phyloP scores from a whole-genome alignment of 202 grass and related monocot genomes.

The Digitaria exilis region DNA sequence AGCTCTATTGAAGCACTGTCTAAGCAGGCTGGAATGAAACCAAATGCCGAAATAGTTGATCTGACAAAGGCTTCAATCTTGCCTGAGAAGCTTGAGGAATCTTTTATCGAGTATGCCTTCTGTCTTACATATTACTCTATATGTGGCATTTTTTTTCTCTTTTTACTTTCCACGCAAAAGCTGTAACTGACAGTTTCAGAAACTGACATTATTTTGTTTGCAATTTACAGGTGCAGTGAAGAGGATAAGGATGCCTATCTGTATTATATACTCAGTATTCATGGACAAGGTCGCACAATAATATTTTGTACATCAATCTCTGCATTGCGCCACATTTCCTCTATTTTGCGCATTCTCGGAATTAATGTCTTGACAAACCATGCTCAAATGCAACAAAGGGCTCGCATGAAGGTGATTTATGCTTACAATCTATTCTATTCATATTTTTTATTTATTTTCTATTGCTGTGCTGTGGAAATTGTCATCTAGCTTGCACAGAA shows the following conservation, averaged over 20 bases:
- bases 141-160: constrained; percentile 7
- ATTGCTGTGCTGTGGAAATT: constrained; percentile 11
- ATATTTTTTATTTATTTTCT: constrained; percentile 9
- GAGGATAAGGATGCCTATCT: constrained; percentile 95
- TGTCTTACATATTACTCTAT: background rate
- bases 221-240: constrained; percentile 73
- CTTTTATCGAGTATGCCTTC: constrained; percentile 84
- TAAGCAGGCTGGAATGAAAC: constrained; percentile 90
- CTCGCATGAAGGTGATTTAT: constrained; percentile 90
- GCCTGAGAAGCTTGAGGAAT: constrained; percentile 95
- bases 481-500: constrained; percentile 3
- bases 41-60: constrained; percentile 88
- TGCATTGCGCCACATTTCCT: constrained; percentile 87
- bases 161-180: constrained; percentile 10
- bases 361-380: constrained; percentile 86
- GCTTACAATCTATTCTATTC: background rate
- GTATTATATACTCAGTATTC: constrained; percentile 96
- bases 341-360: constrained; percentile 70
- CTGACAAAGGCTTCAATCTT: constrained; percentile 87
- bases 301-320: constrained; percentile 98
- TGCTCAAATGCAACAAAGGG: constrained; percentile 99
- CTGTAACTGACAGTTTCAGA: constrained; percentile 5
- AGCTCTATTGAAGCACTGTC: constrained; percentile 88
- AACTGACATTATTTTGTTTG: constrained; percentile 3
- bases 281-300: constrained; percentile 87